Evolutionary conservation across 768 basidiomycete species (phyloP).

Genomic region (Mycena polygramma): DNA sequence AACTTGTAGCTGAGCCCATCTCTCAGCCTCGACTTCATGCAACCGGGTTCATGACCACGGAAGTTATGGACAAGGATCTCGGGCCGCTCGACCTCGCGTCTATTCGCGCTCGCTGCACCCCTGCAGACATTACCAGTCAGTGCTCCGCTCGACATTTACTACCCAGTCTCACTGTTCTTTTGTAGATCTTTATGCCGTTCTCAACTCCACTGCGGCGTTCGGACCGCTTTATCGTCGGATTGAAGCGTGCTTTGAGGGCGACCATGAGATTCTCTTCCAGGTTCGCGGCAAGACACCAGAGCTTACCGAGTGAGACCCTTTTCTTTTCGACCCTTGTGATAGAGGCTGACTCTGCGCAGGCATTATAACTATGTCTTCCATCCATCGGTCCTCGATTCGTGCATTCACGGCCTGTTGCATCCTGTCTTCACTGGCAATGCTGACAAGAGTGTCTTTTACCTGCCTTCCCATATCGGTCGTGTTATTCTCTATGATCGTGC

Average conservation of each 20-base stretch:
- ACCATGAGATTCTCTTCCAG: conserved; percentile 14
- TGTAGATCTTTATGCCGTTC: conserved; percentile 38
- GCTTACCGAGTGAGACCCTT: conserved; percentile 23
- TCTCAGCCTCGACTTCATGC: conserved; percentile 34
- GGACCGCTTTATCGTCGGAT: conserved; percentile 43
- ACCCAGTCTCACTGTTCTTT: not conserved
- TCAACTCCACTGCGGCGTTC: conserved; percentile 41
- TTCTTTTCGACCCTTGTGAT: not conserved
- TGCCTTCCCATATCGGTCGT: conserved; percentile 44
- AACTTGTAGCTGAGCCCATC: not conserved
- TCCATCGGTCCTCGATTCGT: conserved; percentile 51
- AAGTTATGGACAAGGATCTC: conserved; percentile 15
- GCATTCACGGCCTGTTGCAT: conserved; percentile 49
- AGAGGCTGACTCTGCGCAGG: not conserved
- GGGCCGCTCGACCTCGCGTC: conserved; percentile 21
- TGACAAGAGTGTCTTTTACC: conserved; percentile 47
- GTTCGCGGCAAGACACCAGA: conserved; percentile 38
- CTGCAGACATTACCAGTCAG: conserved; percentile 19
- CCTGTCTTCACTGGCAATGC: conserved; percentile 46
- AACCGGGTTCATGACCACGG: conserved; percentile 34
- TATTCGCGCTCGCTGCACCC: conserved; percentile 26
- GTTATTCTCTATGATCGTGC: conserved; percentile 37
- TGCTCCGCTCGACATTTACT: not conserved
- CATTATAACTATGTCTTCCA: conserved; percentile 42
- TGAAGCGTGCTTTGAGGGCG: conserved; percentile 34